phyloP scores from a whole-genome alignment of 2,329 filamentous ascomycete genomes.

The Verticillium zaregamsianum region DNA sequence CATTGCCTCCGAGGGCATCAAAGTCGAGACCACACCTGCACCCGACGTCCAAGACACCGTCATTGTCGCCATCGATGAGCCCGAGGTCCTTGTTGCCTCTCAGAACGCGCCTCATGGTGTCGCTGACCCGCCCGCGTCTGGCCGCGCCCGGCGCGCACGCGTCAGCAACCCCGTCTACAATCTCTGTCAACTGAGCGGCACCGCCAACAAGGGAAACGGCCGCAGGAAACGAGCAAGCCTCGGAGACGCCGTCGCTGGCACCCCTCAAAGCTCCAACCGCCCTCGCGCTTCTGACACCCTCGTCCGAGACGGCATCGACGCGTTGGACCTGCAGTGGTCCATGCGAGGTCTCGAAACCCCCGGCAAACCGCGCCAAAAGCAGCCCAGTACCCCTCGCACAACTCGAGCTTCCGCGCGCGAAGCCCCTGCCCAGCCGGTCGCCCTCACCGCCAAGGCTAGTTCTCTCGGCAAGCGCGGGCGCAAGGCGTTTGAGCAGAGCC shows the following conservation, averaged over 20 bases:
- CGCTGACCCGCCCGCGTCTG: slow-evolving; percentile 22
- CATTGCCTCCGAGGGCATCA: slow-evolving; percentile 42
- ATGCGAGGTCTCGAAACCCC: slow-evolving; percentile 29
- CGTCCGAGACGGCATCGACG: slow-evolving; percentile 38
- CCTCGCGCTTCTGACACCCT: slow-evolving; percentile 16
- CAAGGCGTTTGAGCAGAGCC: slow-evolving; percentile 45
- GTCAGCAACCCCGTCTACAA: slow-evolving; percentile 62
- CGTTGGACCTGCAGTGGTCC: slow-evolving; percentile 40
- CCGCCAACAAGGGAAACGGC: slow-evolving; percentile 32
- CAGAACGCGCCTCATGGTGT: slow-evolving; percentile 20
- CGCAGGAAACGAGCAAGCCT: slow-evolving; percentile 54
- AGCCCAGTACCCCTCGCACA: slow-evolving; percentile 23
- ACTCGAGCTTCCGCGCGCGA: slow-evolving; percentile 42
- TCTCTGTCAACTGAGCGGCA: slow-evolving; percentile 57
- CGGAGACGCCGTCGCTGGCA: slow-evolving; percentile 40
- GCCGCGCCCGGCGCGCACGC: slow-evolving; percentile 51
- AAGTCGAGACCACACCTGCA: slow-evolving; percentile 23
- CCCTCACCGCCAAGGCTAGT: slow-evolving; percentile 42
- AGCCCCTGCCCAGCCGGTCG: slow-evolving; percentile 31
- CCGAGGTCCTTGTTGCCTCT: background rate
- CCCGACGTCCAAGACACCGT: slow-evolving; percentile 10
- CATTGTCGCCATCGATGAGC: slow-evolving; percentile 19
- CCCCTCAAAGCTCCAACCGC: slow-evolving; percentile 4
- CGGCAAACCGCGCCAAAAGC: slow-evolving; percentile 27
- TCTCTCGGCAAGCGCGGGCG: slow-evolving; percentile 58